phyloP scores from a whole-genome alignment of 345 rosid species.

The Brassica rapa region DNA sequence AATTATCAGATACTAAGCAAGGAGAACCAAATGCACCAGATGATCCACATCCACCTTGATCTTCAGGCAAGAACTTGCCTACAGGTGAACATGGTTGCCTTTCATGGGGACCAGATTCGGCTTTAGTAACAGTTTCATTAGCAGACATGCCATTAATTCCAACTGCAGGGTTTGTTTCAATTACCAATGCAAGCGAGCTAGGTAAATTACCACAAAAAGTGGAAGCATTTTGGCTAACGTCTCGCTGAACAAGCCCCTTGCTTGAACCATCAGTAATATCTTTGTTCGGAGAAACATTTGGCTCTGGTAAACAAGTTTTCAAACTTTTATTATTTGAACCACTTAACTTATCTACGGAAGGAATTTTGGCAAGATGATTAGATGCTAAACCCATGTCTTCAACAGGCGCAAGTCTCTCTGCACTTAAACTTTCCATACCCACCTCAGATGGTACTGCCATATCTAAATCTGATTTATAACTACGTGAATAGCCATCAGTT shows the following conservation, averaged over 20 bases:
- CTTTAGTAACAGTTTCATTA: slow-evolving; percentile 32
- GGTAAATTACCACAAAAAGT: slow-evolving; percentile 38
- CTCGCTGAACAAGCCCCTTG: slow-evolving; percentile 35
- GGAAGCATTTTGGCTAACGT: slow-evolving; percentile 42
- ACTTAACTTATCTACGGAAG: slow-evolving; percentile 20
- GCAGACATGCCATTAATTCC: slow-evolving; percentile 34
- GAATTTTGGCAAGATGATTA: slow-evolving; percentile 37
- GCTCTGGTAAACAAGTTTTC: slow-evolving; percentile 31
- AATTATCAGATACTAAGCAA: slow-evolving; percentile 28
- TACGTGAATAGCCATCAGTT: slow-evolving; percentile 34
- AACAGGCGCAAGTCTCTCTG: slow-evolving; percentile 36
- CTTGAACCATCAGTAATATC: slow-evolving; percentile 31
- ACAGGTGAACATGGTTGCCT: slow-evolving; percentile 34
- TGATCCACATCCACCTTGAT: slow-evolving; percentile 38
- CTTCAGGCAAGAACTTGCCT: slow-evolving; percentile 30
- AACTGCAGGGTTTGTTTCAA: slow-evolving; percentile 34
- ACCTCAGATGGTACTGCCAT: slow-evolving; percentile 17
- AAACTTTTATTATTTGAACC: slow-evolving; percentile 34
- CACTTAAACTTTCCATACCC: slow-evolving; percentile 38
- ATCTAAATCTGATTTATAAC: slow-evolving; percentile 42
- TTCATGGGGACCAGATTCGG: slow-evolving; percentile 32
- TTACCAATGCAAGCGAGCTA: slow-evolving; percentile 32
- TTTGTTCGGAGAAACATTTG: slow-evolving; percentile 36
- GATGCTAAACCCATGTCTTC: slow-evolving; percentile 46
- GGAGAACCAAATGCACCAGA: slow-evolving; percentile 41